Conservation (phyloP, 2,329 filamentous ascomycete species). For the Thelonectria rubi region DNA sequence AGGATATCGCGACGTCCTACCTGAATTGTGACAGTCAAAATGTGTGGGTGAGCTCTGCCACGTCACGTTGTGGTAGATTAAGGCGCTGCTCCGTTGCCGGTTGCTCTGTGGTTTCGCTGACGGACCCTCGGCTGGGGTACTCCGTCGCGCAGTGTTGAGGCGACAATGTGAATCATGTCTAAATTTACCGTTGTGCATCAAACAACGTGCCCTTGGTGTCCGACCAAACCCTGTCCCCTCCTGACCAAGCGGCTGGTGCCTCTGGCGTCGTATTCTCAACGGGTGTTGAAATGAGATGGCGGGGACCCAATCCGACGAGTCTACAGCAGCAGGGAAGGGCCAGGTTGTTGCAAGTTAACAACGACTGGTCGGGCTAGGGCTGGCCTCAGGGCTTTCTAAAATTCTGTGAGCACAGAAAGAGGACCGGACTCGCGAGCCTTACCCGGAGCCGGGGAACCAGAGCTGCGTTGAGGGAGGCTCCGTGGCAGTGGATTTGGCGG, state of each 20-base stretch:
- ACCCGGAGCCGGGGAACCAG: conserved; percentile 18
- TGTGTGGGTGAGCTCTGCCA: conserved; percentile 30
- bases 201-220: conserved; percentile 29
- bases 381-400: conserved; percentile 30
- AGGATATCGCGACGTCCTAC: conserved; percentile 30
- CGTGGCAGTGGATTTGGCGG: conserved; percentile 31
- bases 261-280: conserved; percentile 34
- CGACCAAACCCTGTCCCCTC: conserved; percentile 33
- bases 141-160: conserved; percentile 19
- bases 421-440: conserved; percentile 6
- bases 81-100: conserved; percentile 10
- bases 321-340: conserved; percentile 26
- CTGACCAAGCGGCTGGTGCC: conserved; percentile 41
- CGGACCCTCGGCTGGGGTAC: conserved; percentile 22
- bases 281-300: conserved; percentile 30
- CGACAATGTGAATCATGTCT: conserved; percentile 35
- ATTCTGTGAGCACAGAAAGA: conserved; percentile 10
- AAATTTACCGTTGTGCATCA: conserved; percentile 39
- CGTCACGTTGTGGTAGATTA: conserved; percentile 32
- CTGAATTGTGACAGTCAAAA: conserved; percentile 28
- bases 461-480: conserved; percentile 18
- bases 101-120: conserved; percentile 17
- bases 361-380: conserved; percentile 33
- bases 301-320: conserved; percentile 17
- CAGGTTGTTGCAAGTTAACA: conserved; percentile 29